A percentile compares a stretch with the other conserved stretches of the same genome.
Conservation (phyloP, 495 filamentous ascomycete species). For the Lophiotrema nucula region DNA sequence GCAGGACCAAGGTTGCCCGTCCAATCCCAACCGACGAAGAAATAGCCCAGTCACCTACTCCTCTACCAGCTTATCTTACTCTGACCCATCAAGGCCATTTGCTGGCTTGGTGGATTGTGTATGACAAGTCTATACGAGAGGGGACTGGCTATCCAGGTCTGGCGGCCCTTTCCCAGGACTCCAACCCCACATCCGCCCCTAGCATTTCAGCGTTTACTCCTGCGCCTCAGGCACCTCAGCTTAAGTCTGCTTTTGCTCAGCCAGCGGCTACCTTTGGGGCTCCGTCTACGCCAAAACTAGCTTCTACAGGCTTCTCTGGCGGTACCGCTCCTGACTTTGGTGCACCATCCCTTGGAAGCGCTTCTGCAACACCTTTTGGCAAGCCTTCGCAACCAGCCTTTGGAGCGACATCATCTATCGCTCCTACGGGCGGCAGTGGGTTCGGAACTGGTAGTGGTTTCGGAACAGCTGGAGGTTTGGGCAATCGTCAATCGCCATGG, state of each 20-base stretch:
- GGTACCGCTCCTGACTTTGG: constrained; percentile 35
- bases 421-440: constrained; percentile 30
- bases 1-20: constrained; percentile 69
- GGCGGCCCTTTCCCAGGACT: constrained; percentile 17
- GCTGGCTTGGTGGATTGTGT: constrained; percentile 85
- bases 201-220: background rate
- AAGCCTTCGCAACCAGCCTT: constrained; percentile 16
- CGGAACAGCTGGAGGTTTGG: constrained; percentile 4
- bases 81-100: constrained; percentile 89
- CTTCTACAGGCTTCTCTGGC: background rate
- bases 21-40: constrained; percentile 73
- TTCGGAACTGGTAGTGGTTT: constrained; percentile 53
- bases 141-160: constrained; percentile 71
- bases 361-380: background rate
- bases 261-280: constrained; percentile 30
- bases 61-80: constrained; percentile 81
- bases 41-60: constrained; percentile 71
- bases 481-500: constrained; percentile 48
- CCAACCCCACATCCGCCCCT: background rate
- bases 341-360: constrained; percentile 42
- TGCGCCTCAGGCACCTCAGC: constrained; percentile 37
- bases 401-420: constrained; percentile 27
- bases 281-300: background rate
- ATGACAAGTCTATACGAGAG: constrained; percentile 77
- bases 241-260: constrained; percentile 34